Percentiles rank a stretch among this genome's conserved stretches.
Conservation (phyloP, 495 filamentous ascomycete genomes). For the Tricharina praecox region DNA sequence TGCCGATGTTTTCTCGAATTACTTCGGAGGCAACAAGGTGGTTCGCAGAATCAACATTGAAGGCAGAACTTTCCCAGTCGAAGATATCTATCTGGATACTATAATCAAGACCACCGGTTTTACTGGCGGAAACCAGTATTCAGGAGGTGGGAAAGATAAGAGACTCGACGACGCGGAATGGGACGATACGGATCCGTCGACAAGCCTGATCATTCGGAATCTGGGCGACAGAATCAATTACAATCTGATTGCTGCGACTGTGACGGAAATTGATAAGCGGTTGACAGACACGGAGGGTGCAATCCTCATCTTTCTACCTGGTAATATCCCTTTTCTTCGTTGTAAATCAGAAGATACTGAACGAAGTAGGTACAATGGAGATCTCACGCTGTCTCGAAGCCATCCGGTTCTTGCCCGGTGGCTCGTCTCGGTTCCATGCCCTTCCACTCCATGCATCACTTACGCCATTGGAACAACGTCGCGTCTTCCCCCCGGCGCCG, state of each 20-base stretch:
- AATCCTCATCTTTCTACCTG: conserved; percentile 87
- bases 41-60: conserved; percentile 72
- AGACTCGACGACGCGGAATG: conserved; percentile 29
- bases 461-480: conserved; percentile 65
- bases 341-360: conserved; percentile 3
- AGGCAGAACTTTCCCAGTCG: conserved; percentile 75
- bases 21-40: conserved; percentile 52
- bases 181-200: conserved; percentile 29
- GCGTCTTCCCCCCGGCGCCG: conserved; percentile 65
- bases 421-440: conserved; percentile 37
- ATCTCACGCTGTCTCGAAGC: conserved; percentile 66
- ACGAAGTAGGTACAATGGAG: conserved; percentile 44
- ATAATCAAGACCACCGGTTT: conserved; percentile 68
- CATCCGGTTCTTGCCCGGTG: conserved; percentile 47
- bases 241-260: conserved; percentile 61
- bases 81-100: conserved; percentile 70
- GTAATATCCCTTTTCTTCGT: conserved; percentile 27
- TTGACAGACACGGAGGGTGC: conserved; percentile 56
- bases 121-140: conserved; percentile 28
- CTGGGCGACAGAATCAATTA: conserved; percentile 86
- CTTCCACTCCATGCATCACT: conserved; percentile 88
- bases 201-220: conserved; percentile 52
- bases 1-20: conserved; percentile 65
- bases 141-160: conserved; percentile 15
- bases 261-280: conserved; percentile 61